phyloP scores from a whole-genome alignment of 2,329 filamentous ascomycete species.

The Phialocephala subalpina region DNA sequence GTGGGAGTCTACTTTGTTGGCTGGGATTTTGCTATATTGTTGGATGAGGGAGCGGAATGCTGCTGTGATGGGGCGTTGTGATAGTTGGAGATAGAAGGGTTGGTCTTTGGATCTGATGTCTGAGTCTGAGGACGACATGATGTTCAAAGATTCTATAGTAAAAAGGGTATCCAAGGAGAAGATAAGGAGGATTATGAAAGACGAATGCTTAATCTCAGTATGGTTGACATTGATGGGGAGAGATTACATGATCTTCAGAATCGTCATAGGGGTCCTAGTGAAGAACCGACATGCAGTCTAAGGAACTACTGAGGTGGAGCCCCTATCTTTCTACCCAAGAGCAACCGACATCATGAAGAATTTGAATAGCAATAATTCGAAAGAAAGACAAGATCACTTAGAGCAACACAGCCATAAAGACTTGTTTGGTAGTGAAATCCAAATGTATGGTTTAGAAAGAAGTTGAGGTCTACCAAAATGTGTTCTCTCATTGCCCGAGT shows the following conservation, averaged over 20 bases:
- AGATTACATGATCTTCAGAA: neutral
- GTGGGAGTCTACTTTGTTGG: neutral
- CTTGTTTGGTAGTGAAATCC: no score
- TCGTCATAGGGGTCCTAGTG: neutral
- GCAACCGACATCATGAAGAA: neutral
- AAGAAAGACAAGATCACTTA: no score
- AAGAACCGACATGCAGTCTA: neutral
- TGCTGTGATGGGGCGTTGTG: neutral
- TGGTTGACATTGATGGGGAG: neutral
- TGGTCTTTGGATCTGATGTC: constrained; percentile 1
- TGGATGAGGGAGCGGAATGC: neutral
- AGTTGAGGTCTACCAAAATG: no score
- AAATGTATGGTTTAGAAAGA: no score
- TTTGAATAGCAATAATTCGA: no score
- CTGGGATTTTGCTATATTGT: neutral
- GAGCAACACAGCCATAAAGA: no score
- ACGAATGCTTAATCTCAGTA: neutral
- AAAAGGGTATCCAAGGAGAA: no score
- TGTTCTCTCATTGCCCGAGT: no score
- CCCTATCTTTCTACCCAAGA: no score
- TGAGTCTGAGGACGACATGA: neutral
- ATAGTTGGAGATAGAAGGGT: neutral
- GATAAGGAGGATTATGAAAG: neutral
- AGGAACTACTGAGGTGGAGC: neutral
- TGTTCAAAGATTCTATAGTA: neutral